Evolutionary conservation across 768 basidiomycete genomes (phyloP).

Genomic region (Lactifluus hygrophoroides): DNA sequence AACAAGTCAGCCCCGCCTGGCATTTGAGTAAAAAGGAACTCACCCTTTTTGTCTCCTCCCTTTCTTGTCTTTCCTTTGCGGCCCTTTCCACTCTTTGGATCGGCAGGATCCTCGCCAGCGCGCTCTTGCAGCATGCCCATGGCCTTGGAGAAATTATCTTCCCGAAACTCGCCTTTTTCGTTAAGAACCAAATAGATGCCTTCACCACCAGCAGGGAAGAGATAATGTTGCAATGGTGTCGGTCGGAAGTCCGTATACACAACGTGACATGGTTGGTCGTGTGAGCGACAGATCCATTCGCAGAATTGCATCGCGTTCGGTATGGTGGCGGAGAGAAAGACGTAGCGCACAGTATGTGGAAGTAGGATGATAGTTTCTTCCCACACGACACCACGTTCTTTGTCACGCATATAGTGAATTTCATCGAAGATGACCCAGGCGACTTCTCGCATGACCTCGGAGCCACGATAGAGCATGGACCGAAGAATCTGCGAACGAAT

Average conservation of each 20-base stretch:
- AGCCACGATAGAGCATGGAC: conserved; percentile 97
- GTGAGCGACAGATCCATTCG: conserved; percentile 96
- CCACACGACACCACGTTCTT: conserved; percentile 99
- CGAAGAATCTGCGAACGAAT: conserved; percentile 68
- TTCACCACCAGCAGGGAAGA: conserved; percentile 94
- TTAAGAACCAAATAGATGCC: conserved; percentile 99
- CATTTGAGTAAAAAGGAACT: conserved; percentile 8
- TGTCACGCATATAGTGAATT: conserved; percentile 99
- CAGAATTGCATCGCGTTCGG: conserved; percentile 99
- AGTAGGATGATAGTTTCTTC: conserved; percentile 98
- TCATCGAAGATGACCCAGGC: conserved; percentile 99
- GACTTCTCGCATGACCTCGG: conserved; percentile 99
- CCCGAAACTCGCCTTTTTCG: conserved; percentile 93
- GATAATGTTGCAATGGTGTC: conserved; percentile 94
- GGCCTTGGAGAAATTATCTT: conserved; percentile 96
- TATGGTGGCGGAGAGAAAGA: conserved; percentile 98
- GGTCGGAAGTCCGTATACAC: conserved; percentile 99
- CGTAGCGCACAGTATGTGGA: conserved; percentile 92
- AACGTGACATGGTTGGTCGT: conserved; percentile 97
- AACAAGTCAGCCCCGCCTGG: conserved; percentile 5
- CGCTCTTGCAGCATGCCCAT: conserved; percentile 88
- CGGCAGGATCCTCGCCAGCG: conserved; percentile 87
- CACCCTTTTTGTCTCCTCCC: conserved; percentile 90
- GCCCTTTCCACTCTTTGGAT: conserved; percentile 75
- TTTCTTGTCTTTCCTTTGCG: conserved; percentile 90